These are phyloP conservation scores for Trichosporon sp. DNA, from an alignment of 1,284 basidiomycete species.

Conservation along the genomic window DNA sequence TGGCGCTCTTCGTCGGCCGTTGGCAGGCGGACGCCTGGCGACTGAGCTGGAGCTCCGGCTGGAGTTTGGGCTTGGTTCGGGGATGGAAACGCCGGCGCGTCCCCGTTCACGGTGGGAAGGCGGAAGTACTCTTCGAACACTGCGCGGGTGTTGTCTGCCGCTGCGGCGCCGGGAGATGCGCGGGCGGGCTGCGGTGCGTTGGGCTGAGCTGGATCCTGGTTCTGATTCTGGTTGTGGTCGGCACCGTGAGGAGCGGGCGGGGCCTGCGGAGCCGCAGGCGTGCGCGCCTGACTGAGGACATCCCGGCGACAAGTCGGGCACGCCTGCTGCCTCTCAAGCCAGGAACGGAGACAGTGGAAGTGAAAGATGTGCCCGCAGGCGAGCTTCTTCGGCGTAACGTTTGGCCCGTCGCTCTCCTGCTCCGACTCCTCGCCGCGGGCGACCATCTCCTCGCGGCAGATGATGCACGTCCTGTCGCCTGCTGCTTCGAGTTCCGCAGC, in stretches of 20 bases:
- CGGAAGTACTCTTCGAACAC: slow-evolving; percentile 39
- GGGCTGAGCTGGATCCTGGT: slow-evolving; percentile 31
- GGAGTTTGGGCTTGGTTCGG: slow-evolving; percentile 4
- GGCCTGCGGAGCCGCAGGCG: neutral
- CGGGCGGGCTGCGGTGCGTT: neutral
- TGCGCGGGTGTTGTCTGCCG: slow-evolving; percentile 25
- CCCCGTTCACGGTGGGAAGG: slow-evolving; percentile 21
- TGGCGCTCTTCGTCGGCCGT: slow-evolving; percentile 24
- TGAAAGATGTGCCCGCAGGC: slow-evolving; percentile 97
- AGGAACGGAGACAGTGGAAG: slow-evolving; percentile 92
- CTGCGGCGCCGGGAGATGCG: slow-evolving; percentile 51
- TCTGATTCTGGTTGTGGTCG: slow-evolving; percentile 42
- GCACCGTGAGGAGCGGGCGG: neutral
- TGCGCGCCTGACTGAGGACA: slow-evolving; percentile 58
- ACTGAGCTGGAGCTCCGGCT: neutral
- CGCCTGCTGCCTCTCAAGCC: slow-evolving; percentile 87
- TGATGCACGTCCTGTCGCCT: slow-evolving; percentile 92
- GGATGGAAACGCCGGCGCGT: slow-evolving; percentile 17
- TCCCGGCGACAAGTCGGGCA: slow-evolving; percentile 94
- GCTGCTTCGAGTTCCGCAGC: slow-evolving; percentile 70
- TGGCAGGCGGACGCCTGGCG: neutral
- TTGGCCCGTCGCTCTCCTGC: slow-evolving; percentile 60
- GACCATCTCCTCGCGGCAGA: slow-evolving; percentile 95
- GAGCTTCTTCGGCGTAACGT: slow-evolving; percentile 92
- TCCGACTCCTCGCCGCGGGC: slow-evolving; percentile 34